These are phyloP conservation scores for Colletotrichum camelliae DNA, from an alignment of 2,329 filamentous ascomycete species.

Conservation along the genomic window DNA sequence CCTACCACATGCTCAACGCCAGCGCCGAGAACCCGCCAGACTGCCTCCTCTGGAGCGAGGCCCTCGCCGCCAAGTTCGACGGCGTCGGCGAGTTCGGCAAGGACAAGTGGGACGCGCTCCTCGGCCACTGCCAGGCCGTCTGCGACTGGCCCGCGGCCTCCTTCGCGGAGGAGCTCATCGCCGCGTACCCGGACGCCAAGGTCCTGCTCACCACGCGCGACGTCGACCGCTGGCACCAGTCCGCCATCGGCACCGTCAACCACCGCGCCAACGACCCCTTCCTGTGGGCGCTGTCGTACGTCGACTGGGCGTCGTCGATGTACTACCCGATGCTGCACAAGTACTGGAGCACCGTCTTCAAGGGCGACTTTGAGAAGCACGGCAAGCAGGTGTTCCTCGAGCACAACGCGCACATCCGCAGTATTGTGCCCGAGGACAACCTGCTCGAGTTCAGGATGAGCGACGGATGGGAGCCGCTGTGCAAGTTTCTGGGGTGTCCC, in stretches of 20 bases:
- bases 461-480: constrained; percentile 50
- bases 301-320: constrained; percentile 69
- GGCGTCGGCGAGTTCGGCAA: constrained; percentile 22
- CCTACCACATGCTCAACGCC: constrained; percentile 20
- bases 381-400: constrained; percentile 29
- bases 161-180: constrained; percentile 30
- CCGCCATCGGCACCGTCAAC: constrained; percentile 27
- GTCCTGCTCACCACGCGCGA: constrained; percentile 35
- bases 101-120: constrained; percentile 38
- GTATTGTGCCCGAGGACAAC: neutral
- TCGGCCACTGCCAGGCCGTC: constrained; percentile 30
- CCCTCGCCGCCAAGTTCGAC: constrained; percentile 59
- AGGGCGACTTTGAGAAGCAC: constrained; percentile 60
- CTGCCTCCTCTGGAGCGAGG: constrained; percentile 73
- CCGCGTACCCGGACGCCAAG: constrained; percentile 37
- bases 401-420: constrained; percentile 7
- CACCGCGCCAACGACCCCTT: constrained; percentile 28
- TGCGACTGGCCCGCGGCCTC: constrained; percentile 23
- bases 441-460: constrained; percentile 14
- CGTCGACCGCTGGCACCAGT: constrained; percentile 33
- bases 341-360: constrained; percentile 73
- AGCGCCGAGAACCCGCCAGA: constrained; percentile 11
- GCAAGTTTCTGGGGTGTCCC: constrained; percentile 41
- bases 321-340: constrained; percentile 74
- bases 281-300: constrained; percentile 27